Conservation (phyloP, 2,329 filamentous ascomycete species). For the Fusarium mexicanum region DNA sequence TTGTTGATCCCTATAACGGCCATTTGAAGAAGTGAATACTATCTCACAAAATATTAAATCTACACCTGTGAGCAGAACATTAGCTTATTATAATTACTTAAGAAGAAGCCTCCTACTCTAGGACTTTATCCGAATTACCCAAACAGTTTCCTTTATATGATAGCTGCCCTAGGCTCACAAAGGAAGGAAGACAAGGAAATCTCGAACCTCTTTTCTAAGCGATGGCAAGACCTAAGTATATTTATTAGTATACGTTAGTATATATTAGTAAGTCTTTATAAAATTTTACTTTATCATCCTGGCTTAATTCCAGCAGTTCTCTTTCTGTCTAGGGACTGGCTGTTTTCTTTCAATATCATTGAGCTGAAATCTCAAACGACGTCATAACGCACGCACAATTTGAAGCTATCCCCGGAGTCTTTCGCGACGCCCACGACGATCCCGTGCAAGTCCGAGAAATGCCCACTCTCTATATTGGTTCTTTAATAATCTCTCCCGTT, state of each 20-base stretch:
- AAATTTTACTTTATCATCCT: fast-evolving
- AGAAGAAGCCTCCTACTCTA: too few species aligned
- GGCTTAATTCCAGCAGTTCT: fast-evolving
- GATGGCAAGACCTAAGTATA: too few species aligned
- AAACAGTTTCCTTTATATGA: too few species aligned
- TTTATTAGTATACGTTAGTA: too few species aligned
- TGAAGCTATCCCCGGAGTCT: neutral
- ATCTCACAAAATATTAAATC: fast-evolving
- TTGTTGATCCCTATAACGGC: fast-evolving
- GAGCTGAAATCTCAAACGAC: neutral
- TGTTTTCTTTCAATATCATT: too few species aligned
- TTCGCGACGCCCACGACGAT: neutral
- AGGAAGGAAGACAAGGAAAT: too few species aligned
- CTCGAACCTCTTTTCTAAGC: too few species aligned
- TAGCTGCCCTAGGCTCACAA: too few species aligned
- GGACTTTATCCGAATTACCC: too few species aligned
- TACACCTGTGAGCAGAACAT: too few species aligned
- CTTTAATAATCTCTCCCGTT: neutral
- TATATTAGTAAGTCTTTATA: too few species aligned
- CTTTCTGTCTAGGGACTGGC: neutral
- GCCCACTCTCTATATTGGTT: fast-evolving
- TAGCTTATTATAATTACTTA: too few species aligned
- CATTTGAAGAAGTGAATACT: fast-evolving
- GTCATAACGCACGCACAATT: neutral
- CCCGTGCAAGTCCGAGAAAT: neutral